Base-by-base conservation (phyloP, 257 asterid species). In the Pogostemon cablin region DNA sequence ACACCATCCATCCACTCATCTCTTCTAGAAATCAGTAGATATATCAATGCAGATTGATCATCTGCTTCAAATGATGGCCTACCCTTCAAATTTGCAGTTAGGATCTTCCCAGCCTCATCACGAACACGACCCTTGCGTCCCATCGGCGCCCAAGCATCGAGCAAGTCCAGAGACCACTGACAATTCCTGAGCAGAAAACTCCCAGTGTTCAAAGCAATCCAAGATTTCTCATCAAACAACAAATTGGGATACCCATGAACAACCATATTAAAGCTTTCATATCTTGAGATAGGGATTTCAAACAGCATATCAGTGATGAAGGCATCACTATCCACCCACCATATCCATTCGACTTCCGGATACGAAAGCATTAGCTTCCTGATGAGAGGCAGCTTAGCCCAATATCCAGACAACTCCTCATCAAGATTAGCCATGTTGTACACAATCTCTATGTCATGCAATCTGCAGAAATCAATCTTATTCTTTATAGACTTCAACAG, bases 321-420 rank as follows among this genome's bases (percentile, higher is more conserved):
- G 2, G 88, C 86, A 69, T 83, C 86, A 57, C 81, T 77, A 12
- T 85, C 86, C 75, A 85, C 77, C 90, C 86, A 83, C 87, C 90
- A 83, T 40, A 83, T 32, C 82, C 85, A 85, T 38, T 85, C 88
- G 17, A 72, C 68, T 61, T 85, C 86, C 1, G 84, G 85, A 47
- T 83, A 85, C 0, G 85, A 64, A 3, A 86, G 40, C 82, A 86
- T 77, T 17, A 85, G 62, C 69, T 62, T 72, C 56, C 88, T 67
- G 49, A 86, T 77, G 35, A 79, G 7, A 39, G 86, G 84, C 69
- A 83, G 67, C 47, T 81, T 83, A 10, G 86, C 78, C 91, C 86
- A 85, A 65, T 69, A 56, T 0, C 88, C 91, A 3, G 85, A 47
- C 7, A 85, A 34, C 56, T 71, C 80, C 7, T 65, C 55, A 56